A percentile compares a stretch with the other conserved stretches of the same genome.
Evolutionary conservation across 2,329 filamentous ascomycete species (phyloP).

Genomic region (Alternaria metachromatica): DNA sequence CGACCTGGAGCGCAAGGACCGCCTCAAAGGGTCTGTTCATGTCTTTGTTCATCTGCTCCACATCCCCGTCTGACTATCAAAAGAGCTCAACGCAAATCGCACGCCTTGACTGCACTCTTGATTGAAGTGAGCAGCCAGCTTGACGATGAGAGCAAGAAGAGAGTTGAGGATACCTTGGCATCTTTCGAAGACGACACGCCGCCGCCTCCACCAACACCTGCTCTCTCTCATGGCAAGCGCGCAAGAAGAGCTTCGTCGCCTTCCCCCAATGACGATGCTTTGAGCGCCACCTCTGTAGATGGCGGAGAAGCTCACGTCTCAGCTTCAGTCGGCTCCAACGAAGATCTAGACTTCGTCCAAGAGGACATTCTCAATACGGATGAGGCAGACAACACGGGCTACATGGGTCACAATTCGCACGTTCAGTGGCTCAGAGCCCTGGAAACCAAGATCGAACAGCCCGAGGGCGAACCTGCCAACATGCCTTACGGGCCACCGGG

Average conservation of each 20-base stretch:
- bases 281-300: constrained; percentile 2
- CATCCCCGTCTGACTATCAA: background rate
- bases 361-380: constrained; percentile 27
- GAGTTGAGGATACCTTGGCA: constrained; percentile 17
- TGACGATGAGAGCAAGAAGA: constrained; percentile 12
- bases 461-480: constrained; percentile 10
- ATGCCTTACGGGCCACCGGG: constrained; percentile 30
- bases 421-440: constrained; percentile 33
- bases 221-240: constrained; percentile 9
- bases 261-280: background rate
- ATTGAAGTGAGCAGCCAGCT: constrained; percentile 21
- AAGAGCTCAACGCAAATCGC: constrained; percentile 19
- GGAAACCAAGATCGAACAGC: constrained; percentile 11
- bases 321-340: constrained; percentile 18
- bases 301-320: constrained; percentile 6
- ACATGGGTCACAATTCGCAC: constrained; percentile 33
- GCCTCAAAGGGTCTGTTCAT: constrained; percentile 34
- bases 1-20: constrained; percentile 41
- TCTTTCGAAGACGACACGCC: constrained; percentile 13
- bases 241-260: background rate
- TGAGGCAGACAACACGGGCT: constrained; percentile 29
- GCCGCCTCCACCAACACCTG: background rate
- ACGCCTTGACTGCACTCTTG: constrained; percentile 23
- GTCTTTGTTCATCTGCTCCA: background rate
- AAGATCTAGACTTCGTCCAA: constrained; percentile 19